These are phyloP conservation scores for Puccinia polysora DNA, from an alignment of 1,284 basidiomycete species.

Conservation along the genomic window DNA sequence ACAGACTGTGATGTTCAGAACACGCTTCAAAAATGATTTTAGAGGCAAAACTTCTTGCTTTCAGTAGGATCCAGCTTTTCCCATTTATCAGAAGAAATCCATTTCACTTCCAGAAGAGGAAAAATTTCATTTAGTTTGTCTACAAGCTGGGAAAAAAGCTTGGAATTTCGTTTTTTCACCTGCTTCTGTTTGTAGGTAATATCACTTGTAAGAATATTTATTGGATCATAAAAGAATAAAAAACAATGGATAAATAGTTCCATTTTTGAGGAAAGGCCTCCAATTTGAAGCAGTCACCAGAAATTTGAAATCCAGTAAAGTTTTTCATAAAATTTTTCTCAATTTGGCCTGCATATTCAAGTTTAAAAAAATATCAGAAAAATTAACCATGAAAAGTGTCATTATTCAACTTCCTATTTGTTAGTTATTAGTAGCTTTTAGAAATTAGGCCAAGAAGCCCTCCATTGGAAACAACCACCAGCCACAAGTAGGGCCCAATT, in stretches of 20 bases:
- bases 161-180: not conserved
- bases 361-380: not conserved
- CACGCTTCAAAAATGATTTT: not conserved
- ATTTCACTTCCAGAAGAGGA: not conserved
- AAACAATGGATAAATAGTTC: not conserved
- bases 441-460: constrained; percentile 11
- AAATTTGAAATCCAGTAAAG: constrained; percentile 6
- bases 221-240: not conserved
- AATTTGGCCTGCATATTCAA: constrained; percentile 9
- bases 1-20: not conserved
- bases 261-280: not conserved
- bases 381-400: not conserved
- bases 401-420: not conserved
- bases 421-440: constrained; percentile 21
- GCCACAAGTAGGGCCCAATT: constrained; percentile 13
- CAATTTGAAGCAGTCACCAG: not conserved
- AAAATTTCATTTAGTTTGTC: not conserved
- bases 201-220: no score
- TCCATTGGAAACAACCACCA: constrained; percentile 40
- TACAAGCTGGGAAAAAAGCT: not conserved
- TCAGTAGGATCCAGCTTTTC: not conserved
- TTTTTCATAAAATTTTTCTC: constrained; percentile 21
- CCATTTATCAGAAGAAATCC: constrained; percentile 1
- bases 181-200: not conserved
- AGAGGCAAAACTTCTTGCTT: not conserved